These are phyloP conservation scores for Pilatotrama ljubarskyi DNA, from an alignment of 768 basidiomycete species.

Conservation along the genomic window DNA sequence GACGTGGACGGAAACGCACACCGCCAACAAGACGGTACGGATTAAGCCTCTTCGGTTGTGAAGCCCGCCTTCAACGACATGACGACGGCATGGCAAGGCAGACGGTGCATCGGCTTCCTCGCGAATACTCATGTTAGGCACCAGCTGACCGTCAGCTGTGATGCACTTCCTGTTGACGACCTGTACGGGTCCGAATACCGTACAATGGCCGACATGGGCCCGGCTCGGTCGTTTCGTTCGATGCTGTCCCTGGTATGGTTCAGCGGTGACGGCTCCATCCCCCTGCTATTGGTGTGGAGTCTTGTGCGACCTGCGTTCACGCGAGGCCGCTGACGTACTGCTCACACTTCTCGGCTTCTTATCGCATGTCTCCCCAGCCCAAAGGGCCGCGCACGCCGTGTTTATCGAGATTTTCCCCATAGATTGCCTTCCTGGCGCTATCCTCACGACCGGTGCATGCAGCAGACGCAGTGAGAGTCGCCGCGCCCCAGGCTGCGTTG, in stretches of 20 bases:
- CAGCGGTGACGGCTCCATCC: conserved; percentile 9
- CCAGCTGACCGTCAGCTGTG: conserved; percentile 3
- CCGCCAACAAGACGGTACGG: conserved; percentile 9
- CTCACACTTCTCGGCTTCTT: conserved; percentile 8
- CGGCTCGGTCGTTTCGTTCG: conserved; percentile 11
- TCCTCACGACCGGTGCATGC: conserved; percentile 14
- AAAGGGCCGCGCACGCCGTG: background rate
- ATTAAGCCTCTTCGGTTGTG: conserved; percentile 8
- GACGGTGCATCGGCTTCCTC: conserved; percentile 1
- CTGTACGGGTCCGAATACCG: conserved; percentile 18
- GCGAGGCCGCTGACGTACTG: conserved; percentile 19
- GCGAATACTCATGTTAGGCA: background rate
- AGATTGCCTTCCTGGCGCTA: conserved; percentile 15
- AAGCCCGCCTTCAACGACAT: background rate
- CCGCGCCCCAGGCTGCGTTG: conserved; percentile 2
- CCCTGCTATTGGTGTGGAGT: conserved; percentile 10
- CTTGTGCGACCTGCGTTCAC: conserved; percentile 2
- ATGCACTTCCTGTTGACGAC: conserved; percentile 8
- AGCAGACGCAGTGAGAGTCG: background rate
- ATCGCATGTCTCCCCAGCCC: conserved; percentile 13
- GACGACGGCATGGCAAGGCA: conserved; percentile 3
- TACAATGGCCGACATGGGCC: conserved; percentile 17
- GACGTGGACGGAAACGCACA: conserved; percentile 3
- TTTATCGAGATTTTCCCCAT: conserved; percentile 20
- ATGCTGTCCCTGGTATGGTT: conserved; percentile 11